A percentile compares a stretch with the other conserved stretches of the same genome.
phyloP scores from a whole-genome alignment of 345 rosid genomes.

The Salix arbutifolia region DNA sequence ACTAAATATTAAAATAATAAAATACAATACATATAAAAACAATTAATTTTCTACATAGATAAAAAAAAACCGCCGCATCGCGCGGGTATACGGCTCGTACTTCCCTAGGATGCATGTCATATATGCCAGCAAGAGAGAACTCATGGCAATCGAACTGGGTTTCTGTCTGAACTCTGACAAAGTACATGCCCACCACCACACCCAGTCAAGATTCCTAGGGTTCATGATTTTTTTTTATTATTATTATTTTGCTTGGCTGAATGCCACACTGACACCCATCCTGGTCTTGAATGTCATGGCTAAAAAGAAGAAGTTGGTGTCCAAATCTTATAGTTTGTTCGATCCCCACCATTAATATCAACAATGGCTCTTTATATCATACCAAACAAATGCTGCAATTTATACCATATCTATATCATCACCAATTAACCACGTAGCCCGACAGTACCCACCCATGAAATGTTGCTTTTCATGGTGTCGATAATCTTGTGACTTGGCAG shows the following conservation, averaged over 20 bases:
- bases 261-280: not conserved
- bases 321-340: not conserved
- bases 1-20: too few relatives aligned
- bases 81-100: too few relatives aligned
- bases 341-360: not conserved
- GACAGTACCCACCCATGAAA: not conserved
- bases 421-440: not conserved
- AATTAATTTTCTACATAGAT: too few relatives aligned
- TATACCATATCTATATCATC: not conserved
- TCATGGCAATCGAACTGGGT: not conserved
- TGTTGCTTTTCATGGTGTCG: slow-evolving; percentile 11
- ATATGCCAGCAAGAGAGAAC: not conserved
- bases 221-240: not conserved
- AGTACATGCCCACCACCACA: not conserved
- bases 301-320: not conserved
- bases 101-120: not conserved
- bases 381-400: not conserved
- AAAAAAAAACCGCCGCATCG: too few relatives aligned
- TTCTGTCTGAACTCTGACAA: not conserved
- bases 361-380: not conserved
- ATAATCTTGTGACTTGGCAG: not conserved
- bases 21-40: too few relatives aligned
- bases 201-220: slow-evolving; percentile 15
- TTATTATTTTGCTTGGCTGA: not conserved
- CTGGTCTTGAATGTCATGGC: not conserved